Evolutionary conservation across 2,329 filamentous ascomycete species (phyloP).

Genomic region (Trichoderma pleuroti): DNA sequence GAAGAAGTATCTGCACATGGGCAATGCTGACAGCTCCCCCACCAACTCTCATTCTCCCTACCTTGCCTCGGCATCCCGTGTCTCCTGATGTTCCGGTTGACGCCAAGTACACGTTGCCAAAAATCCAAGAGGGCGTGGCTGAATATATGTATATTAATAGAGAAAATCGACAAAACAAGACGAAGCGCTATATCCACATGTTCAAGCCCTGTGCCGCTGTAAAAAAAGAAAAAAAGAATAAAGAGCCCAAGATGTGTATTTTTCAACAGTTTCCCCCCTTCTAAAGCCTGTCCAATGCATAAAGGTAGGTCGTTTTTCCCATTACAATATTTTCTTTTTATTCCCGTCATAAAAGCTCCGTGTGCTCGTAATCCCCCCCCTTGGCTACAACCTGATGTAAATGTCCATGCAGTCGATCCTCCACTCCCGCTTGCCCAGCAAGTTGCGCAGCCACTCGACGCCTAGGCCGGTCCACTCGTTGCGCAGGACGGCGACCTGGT

Average conservation of each 20-base stretch:
- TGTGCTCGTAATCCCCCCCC: background rate
- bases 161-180: background rate
- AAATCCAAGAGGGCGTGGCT: background rate
- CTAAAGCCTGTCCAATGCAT: background rate
- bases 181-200: background rate
- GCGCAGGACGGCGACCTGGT: conserved; percentile 53
- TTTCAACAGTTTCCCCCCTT: background rate
- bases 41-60: background rate
- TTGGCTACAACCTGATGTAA: conserved; percentile 65
- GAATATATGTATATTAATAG: background rate
- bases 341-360: background rate
- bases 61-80: background rate
- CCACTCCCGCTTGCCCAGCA: conserved; percentile 83
- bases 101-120: background rate
- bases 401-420: conserved; percentile 88
- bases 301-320: background rate
- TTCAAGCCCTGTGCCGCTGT: background rate
- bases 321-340: background rate
- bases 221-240: background rate
- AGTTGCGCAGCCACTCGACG: conserved; percentile 78
- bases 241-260: background rate
- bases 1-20: background rate
- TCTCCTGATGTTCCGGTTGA: background rate
- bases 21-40: background rate
- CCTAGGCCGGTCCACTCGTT: conserved; percentile 73